Evolutionary conservation across 768 basidiomycete genomes (phyloP).

Genomic region (Collybia nuda): DNA sequence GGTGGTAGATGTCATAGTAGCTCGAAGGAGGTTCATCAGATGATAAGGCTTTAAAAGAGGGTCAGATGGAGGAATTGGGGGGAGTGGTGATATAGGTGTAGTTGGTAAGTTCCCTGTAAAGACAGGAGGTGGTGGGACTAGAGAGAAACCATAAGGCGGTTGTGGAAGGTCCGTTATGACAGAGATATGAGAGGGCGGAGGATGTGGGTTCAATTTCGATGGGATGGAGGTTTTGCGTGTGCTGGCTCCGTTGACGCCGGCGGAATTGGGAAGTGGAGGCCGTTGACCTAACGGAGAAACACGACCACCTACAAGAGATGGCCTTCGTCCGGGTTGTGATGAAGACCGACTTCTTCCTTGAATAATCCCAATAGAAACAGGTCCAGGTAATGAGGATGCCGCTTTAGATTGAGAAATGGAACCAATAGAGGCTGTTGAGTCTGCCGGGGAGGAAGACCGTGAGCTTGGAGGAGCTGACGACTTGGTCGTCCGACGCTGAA

Average conservation of each 20-base stretch:
- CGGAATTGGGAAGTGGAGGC: slow-evolving; percentile 49
- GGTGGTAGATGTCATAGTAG: slow-evolving; percentile 74
- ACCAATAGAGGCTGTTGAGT: slow-evolving; percentile 42
- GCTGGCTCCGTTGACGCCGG: slow-evolving; percentile 34
- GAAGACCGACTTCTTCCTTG: slow-evolving; percentile 61
- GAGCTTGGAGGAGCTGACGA: slow-evolving; percentile 59
- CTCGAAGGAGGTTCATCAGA: slow-evolving; percentile 80
- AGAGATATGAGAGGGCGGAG: slow-evolving; percentile 44
- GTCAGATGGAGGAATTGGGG: slow-evolving; percentile 69
- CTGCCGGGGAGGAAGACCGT: slow-evolving; percentile 52
- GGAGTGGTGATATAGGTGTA: slow-evolving; percentile 78
- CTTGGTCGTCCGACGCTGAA: slow-evolving; percentile 62
- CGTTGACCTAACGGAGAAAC: slow-evolving; percentile 52
- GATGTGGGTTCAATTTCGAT: slow-evolving; percentile 53
- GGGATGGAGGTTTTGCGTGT: slow-evolving; percentile 63
- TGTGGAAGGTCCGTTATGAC: slow-evolving; percentile 49
- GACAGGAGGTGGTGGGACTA: slow-evolving; percentile 45
- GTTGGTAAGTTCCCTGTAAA: slow-evolving; percentile 61
- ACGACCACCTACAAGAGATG: slow-evolving; percentile 53
- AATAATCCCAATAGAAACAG: slow-evolving; percentile 30
- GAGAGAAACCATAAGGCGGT: slow-evolving; percentile 16
- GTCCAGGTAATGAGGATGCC: slow-evolving; percentile 41
- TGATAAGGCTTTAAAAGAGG: slow-evolving; percentile 84
- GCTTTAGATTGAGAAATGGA: slow-evolving; percentile 36
- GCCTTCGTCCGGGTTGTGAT: slow-evolving; percentile 77